phyloP scores from a whole-genome alignment of 106 monocot genomes.

The Dioscorea dumetorum region DNA sequence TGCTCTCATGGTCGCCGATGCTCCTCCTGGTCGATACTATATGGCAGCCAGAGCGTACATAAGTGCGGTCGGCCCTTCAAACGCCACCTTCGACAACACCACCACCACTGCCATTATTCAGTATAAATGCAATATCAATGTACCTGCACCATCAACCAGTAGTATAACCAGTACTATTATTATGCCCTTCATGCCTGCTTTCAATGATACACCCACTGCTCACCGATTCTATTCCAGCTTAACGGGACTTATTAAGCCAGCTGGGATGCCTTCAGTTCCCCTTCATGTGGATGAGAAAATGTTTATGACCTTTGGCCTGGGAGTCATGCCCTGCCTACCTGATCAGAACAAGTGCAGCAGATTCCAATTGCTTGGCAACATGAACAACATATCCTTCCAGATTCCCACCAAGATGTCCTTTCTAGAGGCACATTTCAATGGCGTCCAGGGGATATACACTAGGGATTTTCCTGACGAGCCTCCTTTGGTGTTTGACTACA shows the following conservation, averaged over 20 bases:
- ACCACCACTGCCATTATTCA: constrained; percentile 48
- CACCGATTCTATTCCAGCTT: constrained; percentile 51
- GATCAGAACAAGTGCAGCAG: constrained; percentile 20
- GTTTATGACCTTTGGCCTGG: constrained; percentile 66
- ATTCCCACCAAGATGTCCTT: constrained; percentile 46
- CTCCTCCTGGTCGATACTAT: constrained; percentile 45
- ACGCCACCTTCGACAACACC: constrained; percentile 27
- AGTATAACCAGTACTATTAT: no score
- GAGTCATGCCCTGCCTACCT: constrained; percentile 24
- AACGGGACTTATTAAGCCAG: constrained; percentile 17
- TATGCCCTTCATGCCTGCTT: constrained; percentile 28
- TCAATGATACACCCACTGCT: constrained; percentile 54
- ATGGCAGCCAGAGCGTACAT: constrained; percentile 58
- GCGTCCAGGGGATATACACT: constrained; percentile 28
- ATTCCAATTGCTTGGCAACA: constrained; percentile 25
- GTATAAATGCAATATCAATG: constrained; percentile 18
- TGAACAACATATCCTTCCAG: constrained; percentile 73
- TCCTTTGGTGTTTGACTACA: constrained; percentile 41
- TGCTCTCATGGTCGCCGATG: constrained; percentile 56
- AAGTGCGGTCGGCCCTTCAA: constrained; percentile 4
- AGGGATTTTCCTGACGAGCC: constrained; percentile 61
- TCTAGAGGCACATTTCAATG: constrained; percentile 43
- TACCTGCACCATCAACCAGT: no score
- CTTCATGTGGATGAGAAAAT: constrained; percentile 47
- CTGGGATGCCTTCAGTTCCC: constrained; percentile 40